Evolutionary conservation across 495 filamentous ascomycete genomes (phyloP).

Genomic region (Aspergillus mulundensis): DNA sequence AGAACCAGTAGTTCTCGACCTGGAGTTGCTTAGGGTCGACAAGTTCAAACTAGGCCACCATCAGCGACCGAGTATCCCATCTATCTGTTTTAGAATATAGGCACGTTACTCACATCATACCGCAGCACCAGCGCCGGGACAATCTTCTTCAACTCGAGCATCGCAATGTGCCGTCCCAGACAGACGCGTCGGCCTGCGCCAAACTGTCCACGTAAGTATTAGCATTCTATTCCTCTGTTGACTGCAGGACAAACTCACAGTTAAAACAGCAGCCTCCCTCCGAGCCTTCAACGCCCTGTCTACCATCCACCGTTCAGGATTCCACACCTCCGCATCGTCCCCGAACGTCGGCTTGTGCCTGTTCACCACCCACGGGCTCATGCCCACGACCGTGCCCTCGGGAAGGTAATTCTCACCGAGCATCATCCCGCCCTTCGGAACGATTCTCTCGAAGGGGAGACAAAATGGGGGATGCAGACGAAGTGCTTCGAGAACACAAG

Average conservation of each 20-base stretch:
- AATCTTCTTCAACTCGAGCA: conserved; percentile 2
- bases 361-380: conserved; percentile 19
- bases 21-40: not conserved
- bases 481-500: conserved; percentile 56
- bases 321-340: conserved; percentile 2
- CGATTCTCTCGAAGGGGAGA: conserved; percentile 36
- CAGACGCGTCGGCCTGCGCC: not conserved
- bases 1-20: conserved; percentile 4
- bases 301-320: conserved; percentile 12
- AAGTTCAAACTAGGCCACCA: not conserved
- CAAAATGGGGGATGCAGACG: conserved; percentile 43
- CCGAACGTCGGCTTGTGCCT: conserved; percentile 13
- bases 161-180: not conserved
- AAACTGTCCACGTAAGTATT: conserved; percentile 10
- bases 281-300: not conserved
- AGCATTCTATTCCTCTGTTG: no score
- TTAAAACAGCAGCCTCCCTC: not conserved
- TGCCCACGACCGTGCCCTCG: conserved; percentile 20
- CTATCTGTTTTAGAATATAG: no score
- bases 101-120: not conserved
- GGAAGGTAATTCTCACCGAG: conserved; percentile 19
- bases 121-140: not conserved
- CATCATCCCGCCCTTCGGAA: conserved; percentile 28
- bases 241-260: not conserved
- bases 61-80: not conserved